Evolutionary conservation across 2,329 filamentous ascomycete species (phyloP).

Genomic region (Juglanconis sp.): DNA sequence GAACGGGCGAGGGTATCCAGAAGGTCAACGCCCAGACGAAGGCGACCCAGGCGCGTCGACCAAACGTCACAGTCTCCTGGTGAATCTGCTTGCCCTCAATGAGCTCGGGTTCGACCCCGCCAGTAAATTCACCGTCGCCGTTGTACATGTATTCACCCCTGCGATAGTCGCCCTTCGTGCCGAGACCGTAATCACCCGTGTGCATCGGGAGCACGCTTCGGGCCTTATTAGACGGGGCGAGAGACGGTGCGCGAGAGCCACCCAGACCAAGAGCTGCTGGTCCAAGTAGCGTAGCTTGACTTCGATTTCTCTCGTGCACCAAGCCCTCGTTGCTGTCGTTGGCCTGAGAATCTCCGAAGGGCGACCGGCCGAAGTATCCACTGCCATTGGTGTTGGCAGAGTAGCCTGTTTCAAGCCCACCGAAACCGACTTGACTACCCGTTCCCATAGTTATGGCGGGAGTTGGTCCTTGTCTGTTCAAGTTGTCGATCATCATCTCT

Average conservation of each 20-base stretch:
- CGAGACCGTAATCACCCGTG: slow-evolving; percentile 84
- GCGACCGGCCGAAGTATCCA: slow-evolving; percentile 65
- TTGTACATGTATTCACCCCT: slow-evolving; percentile 70
- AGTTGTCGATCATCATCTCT: slow-evolving; percentile 81
- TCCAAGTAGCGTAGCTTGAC: slow-evolving; percentile 48
- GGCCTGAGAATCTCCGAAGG: slow-evolving; percentile 57
- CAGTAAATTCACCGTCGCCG: slow-evolving; percentile 63
- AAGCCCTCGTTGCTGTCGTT: slow-evolving; percentile 73
- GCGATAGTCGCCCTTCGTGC: slow-evolving; percentile 76
- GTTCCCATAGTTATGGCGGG: slow-evolving; percentile 42
- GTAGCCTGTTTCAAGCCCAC: slow-evolving; percentile 69
- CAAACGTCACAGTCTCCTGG: slow-evolving; percentile 59
- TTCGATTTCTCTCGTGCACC: slow-evolving; percentile 55
- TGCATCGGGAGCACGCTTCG: slow-evolving; percentile 50
- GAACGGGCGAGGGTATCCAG: slow-evolving; percentile 85
- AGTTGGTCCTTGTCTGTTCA: slow-evolving; percentile 53
- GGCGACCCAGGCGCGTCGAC: slow-evolving; percentile 74
- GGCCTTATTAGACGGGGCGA: slow-evolving; percentile 46
- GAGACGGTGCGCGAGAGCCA: slow-evolving; percentile 49
- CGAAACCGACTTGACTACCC: slow-evolving; percentile 39
- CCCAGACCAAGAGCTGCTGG: slow-evolving; percentile 31
- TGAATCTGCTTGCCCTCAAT: slow-evolving; percentile 74
- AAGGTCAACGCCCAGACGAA: slow-evolving; percentile 86
- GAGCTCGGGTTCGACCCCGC: slow-evolving; percentile 71
- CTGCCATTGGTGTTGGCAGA: slow-evolving; percentile 53